Percentiles rank a stretch among this genome's conserved stretches.
These are phyloP conservation scores for Naganishia vishniacii DNA, from an alignment of 768 basidiomycete genomes.

Conservation along the genomic window DNA sequence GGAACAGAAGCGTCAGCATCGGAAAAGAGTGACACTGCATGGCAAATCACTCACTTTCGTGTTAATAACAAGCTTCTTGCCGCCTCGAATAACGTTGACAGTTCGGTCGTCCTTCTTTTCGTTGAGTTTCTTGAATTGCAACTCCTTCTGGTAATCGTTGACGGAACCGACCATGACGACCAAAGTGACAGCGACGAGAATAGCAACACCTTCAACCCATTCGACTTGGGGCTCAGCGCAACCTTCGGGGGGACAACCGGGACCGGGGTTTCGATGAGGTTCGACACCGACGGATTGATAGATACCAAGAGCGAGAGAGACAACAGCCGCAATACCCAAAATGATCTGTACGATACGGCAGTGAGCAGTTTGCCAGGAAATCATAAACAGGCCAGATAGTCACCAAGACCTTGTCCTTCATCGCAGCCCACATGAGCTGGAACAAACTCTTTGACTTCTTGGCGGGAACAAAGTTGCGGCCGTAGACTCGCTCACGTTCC, in stretches of 20 bases:
- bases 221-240: conserved; percentile 70
- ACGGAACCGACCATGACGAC: conserved; percentile 76
- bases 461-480: conserved; percentile 66
- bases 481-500: conserved; percentile 65
- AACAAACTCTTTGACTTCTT: conserved; percentile 66
- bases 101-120: conserved; percentile 91
- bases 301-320: conserved; percentile 87
- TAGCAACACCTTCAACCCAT: conserved; percentile 80
- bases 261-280: conserved; percentile 50
- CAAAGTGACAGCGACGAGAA: conserved; percentile 54
- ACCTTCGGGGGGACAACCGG: conserved; percentile 44
- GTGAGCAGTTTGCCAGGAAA: too few relatives aligned
- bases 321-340: conserved; percentile 81
- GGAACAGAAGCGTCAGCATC: conserved; percentile 28
- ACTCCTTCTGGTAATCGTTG: conserved; percentile 98
- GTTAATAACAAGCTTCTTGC: conserved; percentile 64
- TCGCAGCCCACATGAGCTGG: conserved; percentile 73
- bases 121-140: conserved; percentile 85
- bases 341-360: conserved; percentile 59
- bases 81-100: conserved; percentile 74
- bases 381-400: too few relatives aligned
- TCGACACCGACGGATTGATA: conserved; percentile 85
- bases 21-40: background rate
- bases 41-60: conserved; percentile 59
- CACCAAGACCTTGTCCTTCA: conserved; percentile 86